Base-by-base conservation (phyloP, 345 rosid genomes). In the Moringa oleifera region DNA sequence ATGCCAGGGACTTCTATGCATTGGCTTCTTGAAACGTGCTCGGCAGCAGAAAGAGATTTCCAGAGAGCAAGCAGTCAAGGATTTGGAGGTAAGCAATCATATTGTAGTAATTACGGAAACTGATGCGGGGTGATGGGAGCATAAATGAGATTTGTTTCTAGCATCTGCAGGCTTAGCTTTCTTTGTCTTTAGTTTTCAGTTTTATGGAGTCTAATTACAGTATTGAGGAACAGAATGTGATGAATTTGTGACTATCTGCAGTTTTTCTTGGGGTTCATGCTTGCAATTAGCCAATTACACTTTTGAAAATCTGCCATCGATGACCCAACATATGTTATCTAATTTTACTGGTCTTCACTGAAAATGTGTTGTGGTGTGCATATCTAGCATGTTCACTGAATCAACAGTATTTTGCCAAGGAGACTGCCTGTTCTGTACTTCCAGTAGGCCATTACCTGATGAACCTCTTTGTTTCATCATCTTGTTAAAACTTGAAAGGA, bases 1-100 rank as follows among this genome's bases (percentile, higher is more conserved):
- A 65, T 31, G 37, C 58, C 73, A 94, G 97, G 99, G 99, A 61
- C 57, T 94, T 64, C 69, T 90, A 37, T 94, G 99, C 86, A 83
- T 94, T 9, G 97, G 96, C 71, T 88, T 77, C 58, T 75, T 94
- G 57, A 90, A 86, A 79, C 96, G 95, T 53, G 67, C 90, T 33
- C 84, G 87, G 19, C 92, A 83, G 78, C 21, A 77, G 74, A 82
- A 86, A 65, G 87, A 83, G 64, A 66, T 83, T 54, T 69, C 96
- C 22, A 88, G 88, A 76, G 96, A 85, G 63, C 92, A 90, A 78
- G 95, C 96, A 18, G 62, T 82, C 67, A 82, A 75, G 76, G 97
- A 88, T 72, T 73, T 94, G 54, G 95, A 90, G 95, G 97, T 85
- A 74, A 74, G 80, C 71, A 23, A 47, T 57, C 55, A 18, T 55